These are phyloP conservation scores for Apiotrichum akiyoshidainum DNA, from an alignment of 1,284 basidiomycete species.

Conservation along the genomic window DNA sequence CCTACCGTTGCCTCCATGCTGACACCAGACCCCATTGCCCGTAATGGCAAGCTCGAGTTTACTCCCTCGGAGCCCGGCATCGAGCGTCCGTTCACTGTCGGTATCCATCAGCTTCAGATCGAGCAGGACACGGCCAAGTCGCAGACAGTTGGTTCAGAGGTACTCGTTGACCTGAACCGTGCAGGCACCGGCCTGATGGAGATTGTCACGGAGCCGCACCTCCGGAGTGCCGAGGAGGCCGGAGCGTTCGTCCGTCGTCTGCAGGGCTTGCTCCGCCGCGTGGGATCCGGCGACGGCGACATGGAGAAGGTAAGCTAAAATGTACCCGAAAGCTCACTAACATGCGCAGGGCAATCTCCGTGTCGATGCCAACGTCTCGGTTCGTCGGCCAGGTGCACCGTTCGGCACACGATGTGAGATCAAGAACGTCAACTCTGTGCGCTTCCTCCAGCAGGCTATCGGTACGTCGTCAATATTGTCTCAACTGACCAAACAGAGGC, in stretches of 20 bases:
- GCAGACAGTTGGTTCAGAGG: slow-evolving; percentile 60
- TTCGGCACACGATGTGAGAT: slow-evolving; percentile 89
- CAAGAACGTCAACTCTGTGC: slow-evolving; percentile 93
- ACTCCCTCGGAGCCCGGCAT: slow-evolving; percentile 42
- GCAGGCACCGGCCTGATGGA: slow-evolving; percentile 89
- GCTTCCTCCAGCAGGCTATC: slow-evolving; percentile 81
- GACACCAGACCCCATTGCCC: slow-evolving; percentile 70
- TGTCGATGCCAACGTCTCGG: slow-evolving; percentile 94
- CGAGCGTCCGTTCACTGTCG: slow-evolving; percentile 55
- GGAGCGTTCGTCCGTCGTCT: slow-evolving; percentile 81
- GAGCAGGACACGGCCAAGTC: slow-evolving; percentile 99
- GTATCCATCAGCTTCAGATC: slow-evolving; percentile 90
- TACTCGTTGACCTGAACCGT: slow-evolving; percentile 83
- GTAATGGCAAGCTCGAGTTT: slow-evolving; percentile 62
- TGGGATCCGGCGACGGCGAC: slow-evolving; percentile 89
- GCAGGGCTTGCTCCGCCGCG: slow-evolving; percentile 73
- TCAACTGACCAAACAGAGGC: slow-evolving; percentile 59
- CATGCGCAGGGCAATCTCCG: slow-evolving; percentile 74
- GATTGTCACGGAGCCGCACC: slow-evolving; percentile 91
- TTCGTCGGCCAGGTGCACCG: slow-evolving; percentile 63
- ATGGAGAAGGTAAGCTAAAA: slow-evolving; percentile 77
- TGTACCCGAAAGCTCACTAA: not conserved
- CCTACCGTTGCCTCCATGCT: not conserved
- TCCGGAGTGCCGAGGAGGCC: slow-evolving; percentile 89
- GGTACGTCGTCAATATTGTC: slow-evolving; percentile 55